Evolutionary conservation across 2,329 filamentous ascomycete genomes (phyloP).

Genomic region (Helotiales sp.): DNA sequence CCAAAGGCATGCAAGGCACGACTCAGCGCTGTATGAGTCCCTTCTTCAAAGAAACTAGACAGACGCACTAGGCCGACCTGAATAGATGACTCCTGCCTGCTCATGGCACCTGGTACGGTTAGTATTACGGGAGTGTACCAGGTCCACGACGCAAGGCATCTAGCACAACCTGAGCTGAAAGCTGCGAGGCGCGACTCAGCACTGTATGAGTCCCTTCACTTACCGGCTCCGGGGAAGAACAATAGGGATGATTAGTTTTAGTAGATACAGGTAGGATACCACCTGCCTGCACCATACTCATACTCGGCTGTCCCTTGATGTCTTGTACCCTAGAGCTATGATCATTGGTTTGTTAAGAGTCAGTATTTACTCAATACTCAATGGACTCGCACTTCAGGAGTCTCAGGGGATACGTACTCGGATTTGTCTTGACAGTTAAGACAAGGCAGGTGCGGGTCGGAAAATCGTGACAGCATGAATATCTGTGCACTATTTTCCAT

Average conservation of each 20-base stretch:
- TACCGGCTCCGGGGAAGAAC: no score
- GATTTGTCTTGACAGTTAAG: not conserved
- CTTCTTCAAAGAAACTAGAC: not conserved
- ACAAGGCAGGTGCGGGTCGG: not conserved
- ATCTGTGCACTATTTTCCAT: not conserved
- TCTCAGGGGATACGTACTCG: not conserved
- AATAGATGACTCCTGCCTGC: not conserved
- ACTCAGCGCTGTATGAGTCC: not conserved
- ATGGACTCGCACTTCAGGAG: not conserved
- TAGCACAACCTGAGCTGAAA: slow-evolving; percentile 5
- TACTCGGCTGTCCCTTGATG: not conserved
- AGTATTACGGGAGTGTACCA: not conserved
- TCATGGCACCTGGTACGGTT: not conserved
- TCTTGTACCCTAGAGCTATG: slow-evolving; percentile 6
- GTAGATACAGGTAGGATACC: not conserved
- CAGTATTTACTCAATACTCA: not conserved
- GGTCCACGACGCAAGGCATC: not conserved
- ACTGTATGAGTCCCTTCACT: slow-evolving; percentile 1
- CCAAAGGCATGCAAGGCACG: not conserved
- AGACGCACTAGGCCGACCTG: not conserved
- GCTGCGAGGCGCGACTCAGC: slow-evolving; percentile 3
- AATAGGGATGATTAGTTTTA: not conserved
- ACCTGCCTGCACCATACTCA: not conserved
- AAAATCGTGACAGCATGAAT: not conserved
- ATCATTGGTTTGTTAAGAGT: slow-evolving; percentile 1